Percentiles rank a stretch among this genome's conserved stretches.
Evolutionary conservation across 805 yeast species (phyloP).

Genomic region (Candida dajiaensis): DNA sequence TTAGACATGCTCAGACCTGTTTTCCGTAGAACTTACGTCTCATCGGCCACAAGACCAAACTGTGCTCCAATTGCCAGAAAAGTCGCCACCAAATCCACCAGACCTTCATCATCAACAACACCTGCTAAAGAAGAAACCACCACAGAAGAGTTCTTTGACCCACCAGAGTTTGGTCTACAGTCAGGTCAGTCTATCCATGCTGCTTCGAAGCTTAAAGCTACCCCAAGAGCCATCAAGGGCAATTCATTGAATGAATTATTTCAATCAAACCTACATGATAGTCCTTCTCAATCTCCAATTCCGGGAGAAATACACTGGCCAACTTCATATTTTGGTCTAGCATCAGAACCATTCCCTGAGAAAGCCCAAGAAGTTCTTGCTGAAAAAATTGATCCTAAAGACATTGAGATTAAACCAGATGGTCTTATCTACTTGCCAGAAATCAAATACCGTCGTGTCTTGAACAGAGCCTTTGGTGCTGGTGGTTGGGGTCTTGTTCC

Average conservation of each 20-base stretch:
- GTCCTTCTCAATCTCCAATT: constrained; percentile 10
- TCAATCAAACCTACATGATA: constrained; percentile 17
- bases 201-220: neutral
- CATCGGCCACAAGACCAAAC: constrained; percentile 4
- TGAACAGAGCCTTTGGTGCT: constrained; percentile 92
- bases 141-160: constrained; percentile 10
- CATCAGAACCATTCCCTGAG: constrained; percentile 65
- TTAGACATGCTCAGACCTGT: constrained; percentile 1
- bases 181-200: constrained; percentile 15
- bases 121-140: neutral
- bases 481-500: constrained; percentile 99
- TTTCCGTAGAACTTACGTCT: constrained; percentile 2
- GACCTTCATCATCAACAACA: neutral
- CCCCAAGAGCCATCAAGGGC: constrained; percentile 12
- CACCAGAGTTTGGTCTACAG: constrained; percentile 20
- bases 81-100: neutral
- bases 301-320: constrained; percentile 60
- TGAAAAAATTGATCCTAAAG: constrained; percentile 57
- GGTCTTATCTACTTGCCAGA: constrained; percentile 91
- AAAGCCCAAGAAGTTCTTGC: constrained; percentile 55
- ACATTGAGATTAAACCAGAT: constrained; percentile 93
- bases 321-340: constrained; percentile 80
- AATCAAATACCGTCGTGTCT: constrained; percentile 85
- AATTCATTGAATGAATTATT: constrained; percentile 14
- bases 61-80: neutral